Conservation (phyloP, 2,329 filamentous ascomycete species). For the Cryphonectria carpinicola region DNA sequence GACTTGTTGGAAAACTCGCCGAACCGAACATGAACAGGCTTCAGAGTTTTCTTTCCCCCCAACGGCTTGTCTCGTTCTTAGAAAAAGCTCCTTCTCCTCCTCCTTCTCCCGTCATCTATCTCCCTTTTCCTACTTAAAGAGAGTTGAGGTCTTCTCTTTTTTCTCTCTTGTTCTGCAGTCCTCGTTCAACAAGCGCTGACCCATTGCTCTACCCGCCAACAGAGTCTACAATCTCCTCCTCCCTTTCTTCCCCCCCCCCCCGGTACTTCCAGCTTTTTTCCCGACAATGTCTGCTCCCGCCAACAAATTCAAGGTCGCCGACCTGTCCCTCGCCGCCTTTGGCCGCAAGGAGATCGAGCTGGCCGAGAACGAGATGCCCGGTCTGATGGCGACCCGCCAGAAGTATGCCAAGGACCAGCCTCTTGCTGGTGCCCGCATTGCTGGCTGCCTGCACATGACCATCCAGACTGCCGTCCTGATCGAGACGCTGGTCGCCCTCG, state of each 20-base stretch:
- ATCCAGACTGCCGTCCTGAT: constrained; percentile 99
- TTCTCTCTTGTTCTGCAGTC: neutral
- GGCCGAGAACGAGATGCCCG: constrained; percentile 95
- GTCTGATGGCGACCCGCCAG: constrained; percentile 90
- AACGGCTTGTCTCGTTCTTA: neutral
- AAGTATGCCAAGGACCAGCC: constrained; percentile 96
- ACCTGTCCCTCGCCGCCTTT: constrained; percentile 96
- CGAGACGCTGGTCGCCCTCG: constrained; percentile 92
- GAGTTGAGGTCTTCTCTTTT: neutral
- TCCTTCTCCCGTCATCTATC: too few relatives aligned
- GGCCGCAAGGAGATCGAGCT: constrained; percentile 99
- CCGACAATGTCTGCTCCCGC: constrained; percentile 75
- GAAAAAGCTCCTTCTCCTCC: too few relatives aligned
- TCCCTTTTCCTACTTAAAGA: neutral
- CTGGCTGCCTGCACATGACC: constrained; percentile 99
- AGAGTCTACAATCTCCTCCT: constrained; percentile 22
- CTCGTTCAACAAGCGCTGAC: neutral
- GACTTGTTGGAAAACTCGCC: constrained; percentile 14
- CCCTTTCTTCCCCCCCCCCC: constrained; percentile 13
- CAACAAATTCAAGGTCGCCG: constrained; percentile 96
- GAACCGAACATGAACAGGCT: constrained; percentile 6
- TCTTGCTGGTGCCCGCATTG: constrained; percentile 91
- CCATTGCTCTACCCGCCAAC: constrained; percentile 13
- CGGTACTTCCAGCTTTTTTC: neutral
- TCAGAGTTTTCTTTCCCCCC: constrained; percentile 28